Base-by-base conservation (phyloP, 73 alveolate species). In the Blepharisma japonicum region DNA sequence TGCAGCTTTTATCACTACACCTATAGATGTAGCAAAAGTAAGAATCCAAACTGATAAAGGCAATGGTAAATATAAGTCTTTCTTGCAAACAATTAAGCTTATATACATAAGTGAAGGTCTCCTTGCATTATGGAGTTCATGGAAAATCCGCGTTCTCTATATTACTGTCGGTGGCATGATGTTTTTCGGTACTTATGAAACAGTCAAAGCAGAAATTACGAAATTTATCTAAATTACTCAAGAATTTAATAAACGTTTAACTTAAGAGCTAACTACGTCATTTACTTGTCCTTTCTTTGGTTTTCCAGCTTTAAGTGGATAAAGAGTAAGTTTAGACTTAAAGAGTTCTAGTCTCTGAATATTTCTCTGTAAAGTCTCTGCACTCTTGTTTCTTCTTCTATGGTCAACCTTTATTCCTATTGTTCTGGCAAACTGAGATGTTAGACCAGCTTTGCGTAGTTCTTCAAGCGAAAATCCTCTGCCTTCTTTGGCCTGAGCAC, bases 401-500 rank as follows among this genome's bases (percentile, higher is more conserved):
- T 94, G 98, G 93, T 97, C 99, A 76, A 95, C 94, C 21, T 97
- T 91, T 56, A 97, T 94, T 46, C 99, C 99, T 49, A 97, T 91
- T 56, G 99, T 90, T 84, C 95, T 84, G 53, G 99, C 99, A 81
- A 91, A 95, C 55, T 90, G 71, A 21, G 96, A 89, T 76, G 88
- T 79, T 82, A 97, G 80, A 55, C 96, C 96, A 70, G 98, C 99
- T 67, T 79, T 94, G 82, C 85, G 89, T 82, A 96, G 87, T 86
- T 96, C 99, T 80, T 87, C 87, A 50, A 84, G 84, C 6, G 98
- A 87, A 94, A 96, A 96, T 71, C 99, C 99, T 85, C 97, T 86
- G 68, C 99, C 99, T 85, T 86, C 88, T 86, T 91, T 94, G 68
- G 93, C 71, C 87, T 88, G 91, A 70, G 87, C 71, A 68, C 88